phyloP scores from a whole-genome alignment of 345 rosid species.

The Litchi chinensis region DNA sequence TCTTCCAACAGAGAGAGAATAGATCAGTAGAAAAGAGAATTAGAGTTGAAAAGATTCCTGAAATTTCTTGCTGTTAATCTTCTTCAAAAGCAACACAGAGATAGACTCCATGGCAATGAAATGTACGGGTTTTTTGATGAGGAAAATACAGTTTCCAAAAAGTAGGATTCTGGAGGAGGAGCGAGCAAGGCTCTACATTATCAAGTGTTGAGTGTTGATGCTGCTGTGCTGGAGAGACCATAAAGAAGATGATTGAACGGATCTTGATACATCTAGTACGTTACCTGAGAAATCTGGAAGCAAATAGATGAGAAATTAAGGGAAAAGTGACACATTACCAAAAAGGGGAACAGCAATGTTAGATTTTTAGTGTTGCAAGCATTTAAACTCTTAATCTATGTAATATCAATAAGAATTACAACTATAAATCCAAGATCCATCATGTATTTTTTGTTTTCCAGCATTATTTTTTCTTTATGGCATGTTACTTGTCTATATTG shows the following conservation, averaged over 20 bases:
- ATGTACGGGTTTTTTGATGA: slow-evolving; percentile 15
- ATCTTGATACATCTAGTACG: not conserved
- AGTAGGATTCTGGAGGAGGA: slow-evolving; percentile 32
- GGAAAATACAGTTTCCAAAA: slow-evolving; percentile 20
- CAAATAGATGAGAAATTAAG: slow-evolving; percentile 8
- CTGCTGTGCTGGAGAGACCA: slow-evolving; percentile 44
- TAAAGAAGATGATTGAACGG: slow-evolving; percentile 26
- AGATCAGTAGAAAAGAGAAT: not conserved
- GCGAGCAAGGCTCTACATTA: slow-evolving; percentile 40
- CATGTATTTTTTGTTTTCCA: not conserved
- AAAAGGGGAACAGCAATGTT: not conserved
- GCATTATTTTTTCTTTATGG: not conserved
- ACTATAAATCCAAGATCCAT: not conserved
- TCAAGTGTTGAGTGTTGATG: slow-evolving; percentile 40
- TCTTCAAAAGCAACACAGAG: slow-evolving; percentile 2
- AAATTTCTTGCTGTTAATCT: slow-evolving; percentile 1
- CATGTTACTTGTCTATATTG: not conserved
- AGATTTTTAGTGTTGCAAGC: not conserved
- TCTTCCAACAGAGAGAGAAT: slow-evolving; percentile 1
- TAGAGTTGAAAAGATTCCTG: not conserved
- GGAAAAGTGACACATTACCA: not conserved
- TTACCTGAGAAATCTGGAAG: not conserved
- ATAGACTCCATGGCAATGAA: slow-evolving; percentile 17
- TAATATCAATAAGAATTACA: slow-evolving; percentile 5
- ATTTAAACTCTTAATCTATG: slow-evolving; percentile 14